Base-by-base conservation (phyloP, 331 rosid genomes). In the Telfairia occidentalis region DNA sequence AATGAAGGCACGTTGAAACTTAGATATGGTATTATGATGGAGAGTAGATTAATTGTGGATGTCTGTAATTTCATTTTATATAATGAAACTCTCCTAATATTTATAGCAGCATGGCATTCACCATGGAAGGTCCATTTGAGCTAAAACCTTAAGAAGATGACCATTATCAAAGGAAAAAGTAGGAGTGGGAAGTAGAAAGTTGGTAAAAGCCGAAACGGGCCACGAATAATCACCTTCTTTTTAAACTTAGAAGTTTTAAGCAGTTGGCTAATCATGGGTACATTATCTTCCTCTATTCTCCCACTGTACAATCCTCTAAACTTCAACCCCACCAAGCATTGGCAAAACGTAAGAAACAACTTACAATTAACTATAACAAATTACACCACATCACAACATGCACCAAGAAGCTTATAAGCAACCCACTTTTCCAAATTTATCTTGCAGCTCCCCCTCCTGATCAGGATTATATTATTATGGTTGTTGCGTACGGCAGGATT, bases 301-400 rank as follows among this genome's bases (percentile, higher is more conserved):
- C 82, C 86, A 86, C 92, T 91, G 92, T 91, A 87, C 97, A 88
- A 80, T 81, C 88, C 88, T 85, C 90, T 78, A 82, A 81, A 53
- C 59, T 81, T 79, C 74, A 78, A 77, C 83, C 85, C 77, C 82
- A 80, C 84, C 87, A 84, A 70, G 77, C 78, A 69, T 35, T 46
- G 71, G 53, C 49, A 73, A 72, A 54, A 60, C 71, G 83, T 46
- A 64, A 78, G 49, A 64, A 78, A 28, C 35, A 40, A 57, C 76
- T 71, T 71, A 8, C 76, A 57, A n/a, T n/a, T 6, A 61, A 15
- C 37, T 46, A 13, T 57, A 74, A 65, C 6, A 73, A 66, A 71
- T 61, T 28, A 75, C 78, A 46, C 69, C 78, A 87, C 63, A 77
- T 73, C 75, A 77, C 74, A 64, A 80, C 77, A 81, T 77, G 71